These are phyloP conservation scores for Geoglossum cookeanum DNA, from an alignment of 2,329 filamentous ascomycete genomes.

Conservation along the genomic window DNA sequence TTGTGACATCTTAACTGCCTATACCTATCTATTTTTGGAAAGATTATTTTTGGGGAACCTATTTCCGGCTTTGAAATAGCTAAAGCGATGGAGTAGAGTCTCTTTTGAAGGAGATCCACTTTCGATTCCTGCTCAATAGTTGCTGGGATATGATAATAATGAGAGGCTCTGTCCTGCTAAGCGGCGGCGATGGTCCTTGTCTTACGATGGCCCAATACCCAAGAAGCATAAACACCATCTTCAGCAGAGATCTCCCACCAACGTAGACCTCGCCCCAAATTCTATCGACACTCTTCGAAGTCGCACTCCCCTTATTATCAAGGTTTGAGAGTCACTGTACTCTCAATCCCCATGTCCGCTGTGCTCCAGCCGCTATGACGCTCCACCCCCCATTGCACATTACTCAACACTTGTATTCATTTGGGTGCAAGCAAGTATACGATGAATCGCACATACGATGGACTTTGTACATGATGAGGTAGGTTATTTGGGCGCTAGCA, in stretches of 20 bases:
- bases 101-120: no score
- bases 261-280: background rate
- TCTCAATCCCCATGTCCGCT: background rate
- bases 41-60: background rate
- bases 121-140: background rate
- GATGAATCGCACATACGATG: no score
- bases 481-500: no score
- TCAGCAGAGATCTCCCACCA: constrained; percentile 7
- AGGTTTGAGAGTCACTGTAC: constrained; percentile 5
- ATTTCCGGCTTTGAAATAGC: background rate
- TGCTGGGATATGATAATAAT: background rate
- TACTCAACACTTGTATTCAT: no score
- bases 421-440: no score
- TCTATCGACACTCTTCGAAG: background rate
- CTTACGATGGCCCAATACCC: background rate
- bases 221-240: background rate
- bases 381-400: no score
- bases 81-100: background rate
- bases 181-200: background rate
- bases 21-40: background rate
- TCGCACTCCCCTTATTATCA: background rate
- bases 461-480: no score
- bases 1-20: background rate
- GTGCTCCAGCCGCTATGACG: no score
- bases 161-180: background rate